phyloP scores from a whole-genome alignment of 164 flowering plant species.

The Macadamia integrifolia region DNA sequence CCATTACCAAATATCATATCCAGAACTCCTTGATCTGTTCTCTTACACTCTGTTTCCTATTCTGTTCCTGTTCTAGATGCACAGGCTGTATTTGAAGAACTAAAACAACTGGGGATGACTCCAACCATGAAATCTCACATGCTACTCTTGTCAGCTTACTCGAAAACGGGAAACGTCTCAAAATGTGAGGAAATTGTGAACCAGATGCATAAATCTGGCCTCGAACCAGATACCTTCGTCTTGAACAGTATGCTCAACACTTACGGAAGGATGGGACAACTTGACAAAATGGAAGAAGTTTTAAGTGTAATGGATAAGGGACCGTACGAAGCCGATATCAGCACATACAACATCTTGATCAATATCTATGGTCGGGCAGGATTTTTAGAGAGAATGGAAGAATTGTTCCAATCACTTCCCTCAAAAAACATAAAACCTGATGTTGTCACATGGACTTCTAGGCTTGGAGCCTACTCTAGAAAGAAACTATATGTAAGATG shows the following conservation, averaged over 20 bases:
- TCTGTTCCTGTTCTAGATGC: conserved; percentile 42
- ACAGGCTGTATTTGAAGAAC: conserved; percentile 56
- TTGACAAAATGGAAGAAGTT: conserved; percentile 79
- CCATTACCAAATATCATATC: no score
- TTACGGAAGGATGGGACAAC: conserved; percentile 68
- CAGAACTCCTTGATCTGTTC: no score
- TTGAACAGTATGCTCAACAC: conserved; percentile 73
- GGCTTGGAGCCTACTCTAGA: conserved; percentile 76
- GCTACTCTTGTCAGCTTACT: conserved; percentile 73
- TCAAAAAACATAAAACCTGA: conserved; percentile 55
- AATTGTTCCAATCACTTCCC: conserved; percentile 43
- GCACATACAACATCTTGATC: conserved; percentile 85
- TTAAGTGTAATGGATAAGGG: conserved; percentile 51
- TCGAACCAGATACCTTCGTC: conserved; percentile 73
- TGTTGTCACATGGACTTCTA: conserved; percentile 85
- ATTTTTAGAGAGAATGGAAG: conserved; percentile 63
- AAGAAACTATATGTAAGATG: conserved; percentile 70
- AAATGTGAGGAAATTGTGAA: conserved; percentile 76
- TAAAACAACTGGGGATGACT: conserved; percentile 57
- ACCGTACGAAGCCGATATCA: conserved; percentile 51
- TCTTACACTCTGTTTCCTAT: not conserved
- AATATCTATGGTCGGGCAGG: conserved; percentile 76
- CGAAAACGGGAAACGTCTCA: conserved; percentile 44
- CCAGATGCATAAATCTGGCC: conserved; percentile 61
- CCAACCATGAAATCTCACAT: conserved; percentile 95